These are phyloP conservation scores for Yamadazyma siamensis DNA, from an alignment of 1,139 yeast genomes.

Conservation along the genomic window DNA sequence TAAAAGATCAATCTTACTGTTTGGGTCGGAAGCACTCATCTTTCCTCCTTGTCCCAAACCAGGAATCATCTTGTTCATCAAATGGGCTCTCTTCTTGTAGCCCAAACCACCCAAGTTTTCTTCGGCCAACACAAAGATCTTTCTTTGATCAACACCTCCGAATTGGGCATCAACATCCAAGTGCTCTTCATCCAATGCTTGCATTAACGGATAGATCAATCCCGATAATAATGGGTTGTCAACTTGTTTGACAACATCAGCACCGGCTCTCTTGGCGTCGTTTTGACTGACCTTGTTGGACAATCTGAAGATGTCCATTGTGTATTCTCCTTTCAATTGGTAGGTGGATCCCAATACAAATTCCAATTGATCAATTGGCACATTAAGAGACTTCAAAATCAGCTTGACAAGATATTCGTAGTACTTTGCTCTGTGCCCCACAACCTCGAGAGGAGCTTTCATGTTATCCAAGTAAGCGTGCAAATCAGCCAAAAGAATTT, in stretches of 20 bases:
- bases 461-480: slow-evolving; percentile 97
- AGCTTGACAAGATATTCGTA: slow-evolving; percentile 82
- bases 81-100: slow-evolving; percentile 94
- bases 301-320: slow-evolving; percentile 83
- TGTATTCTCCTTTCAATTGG: slow-evolving; percentile 74
- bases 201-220: slow-evolving; percentile 96
- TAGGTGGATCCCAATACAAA: slow-evolving; percentile 88
- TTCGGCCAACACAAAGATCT: slow-evolving; percentile 95
- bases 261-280: slow-evolving; percentile 98
- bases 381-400: slow-evolving; percentile 79
- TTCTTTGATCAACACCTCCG: slow-evolving; percentile 99
- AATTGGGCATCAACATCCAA: slow-evolving; percentile 90
- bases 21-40: slow-evolving; percentile 99
- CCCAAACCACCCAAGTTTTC: slow-evolving; percentile 85
- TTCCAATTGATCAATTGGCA: slow-evolving; percentile 82
- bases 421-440: slow-evolving; percentile 82
- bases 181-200: slow-evolving; percentile 93
- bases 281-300: slow-evolving; percentile 85
- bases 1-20: slow-evolving; percentile 88
- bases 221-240: slow-evolving; percentile 92
- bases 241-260: slow-evolving; percentile 98
- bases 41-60: slow-evolving; percentile 96
- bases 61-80: slow-evolving; percentile 99
- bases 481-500: slow-evolving; percentile 89
- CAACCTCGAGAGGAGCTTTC: slow-evolving; percentile 97